These are phyloP conservation scores for Zanthoxylum bungeanum DNA, from an alignment of 345 rosid species.

Conservation along the genomic window DNA sequence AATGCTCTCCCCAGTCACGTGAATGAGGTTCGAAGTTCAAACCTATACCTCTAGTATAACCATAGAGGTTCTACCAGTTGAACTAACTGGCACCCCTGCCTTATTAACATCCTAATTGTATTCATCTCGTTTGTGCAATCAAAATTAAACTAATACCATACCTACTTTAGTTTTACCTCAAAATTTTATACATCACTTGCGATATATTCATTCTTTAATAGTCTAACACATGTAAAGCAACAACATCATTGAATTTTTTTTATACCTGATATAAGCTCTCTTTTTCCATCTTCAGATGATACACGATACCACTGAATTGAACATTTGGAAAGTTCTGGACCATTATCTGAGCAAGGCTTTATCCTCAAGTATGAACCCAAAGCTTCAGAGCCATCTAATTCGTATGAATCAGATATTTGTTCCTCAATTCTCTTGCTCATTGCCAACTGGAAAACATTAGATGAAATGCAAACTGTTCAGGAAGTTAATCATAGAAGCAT, in stretches of 20 bases:
- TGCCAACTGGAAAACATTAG: conserved; percentile 47
- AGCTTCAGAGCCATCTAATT: conserved; percentile 81
- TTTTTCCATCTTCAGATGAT: conserved; percentile 68
- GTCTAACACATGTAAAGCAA: conserved; percentile 29
- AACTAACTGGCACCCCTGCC: neutral
- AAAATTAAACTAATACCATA: neutral
- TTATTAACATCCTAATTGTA: neutral
- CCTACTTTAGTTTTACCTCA: neutral
- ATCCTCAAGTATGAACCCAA: conserved; percentile 78
- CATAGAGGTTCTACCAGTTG: neutral
- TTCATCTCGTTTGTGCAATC: neutral
- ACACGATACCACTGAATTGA: conserved; percentile 83
- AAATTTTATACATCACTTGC: neutral
- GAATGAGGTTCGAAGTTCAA: too few relatives aligned
- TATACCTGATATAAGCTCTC: conserved; percentile 84
- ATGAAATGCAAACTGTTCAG: conserved; percentile 36
- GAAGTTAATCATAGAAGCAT: conserved; percentile 6
- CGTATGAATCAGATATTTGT: conserved; percentile 47
- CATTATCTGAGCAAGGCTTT: conserved; percentile 57
- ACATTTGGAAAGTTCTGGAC: conserved; percentile 71
- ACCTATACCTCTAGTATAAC: too few relatives aligned
- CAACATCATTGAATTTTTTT: conserved; percentile 2
- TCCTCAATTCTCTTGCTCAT: conserved; percentile 67
- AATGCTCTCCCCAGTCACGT: neutral
- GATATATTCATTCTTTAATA: neutral